Conservation (phyloP, 176 grass and related monocot genomes). For the Aechmea fasciata region DNA sequence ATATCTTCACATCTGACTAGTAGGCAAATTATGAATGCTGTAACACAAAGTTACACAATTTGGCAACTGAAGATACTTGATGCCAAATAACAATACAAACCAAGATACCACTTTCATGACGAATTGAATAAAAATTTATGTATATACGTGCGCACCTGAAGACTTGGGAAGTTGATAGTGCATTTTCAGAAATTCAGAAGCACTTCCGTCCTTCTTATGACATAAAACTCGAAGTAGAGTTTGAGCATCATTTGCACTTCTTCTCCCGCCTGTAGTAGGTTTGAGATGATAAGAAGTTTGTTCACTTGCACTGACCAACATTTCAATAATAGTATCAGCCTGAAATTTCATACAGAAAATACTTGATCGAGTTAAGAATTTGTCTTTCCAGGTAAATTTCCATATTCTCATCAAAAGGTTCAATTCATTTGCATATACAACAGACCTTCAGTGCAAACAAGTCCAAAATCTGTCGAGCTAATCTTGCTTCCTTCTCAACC, state of each 20-base stretch:
- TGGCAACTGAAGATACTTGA: neutral
- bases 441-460: conserved; percentile 68
- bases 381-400: neutral
- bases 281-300: conserved; percentile 43
- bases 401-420: neutral
- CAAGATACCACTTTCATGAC: neutral
- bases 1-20: too few relatives aligned
- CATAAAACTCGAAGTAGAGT: conserved; percentile 86
- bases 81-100: neutral
- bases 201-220: conserved; percentile 79
- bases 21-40: too few relatives aligned
- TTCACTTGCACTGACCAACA: conserved; percentile 74
- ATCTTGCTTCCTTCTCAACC: conserved; percentile 64
- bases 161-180: conserved; percentile 87
- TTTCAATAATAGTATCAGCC: conserved; percentile 60
- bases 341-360: conserved; percentile 33
- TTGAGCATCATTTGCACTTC: conserved; percentile 54
- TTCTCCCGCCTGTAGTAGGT: conserved; percentile 24
- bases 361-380: conserved; percentile 5
- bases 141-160: conserved; percentile 50
- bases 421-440: neutral
- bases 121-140: conserved; percentile 1
- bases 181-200: conserved; percentile 73
- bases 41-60: too few relatives aligned
- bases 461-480: conserved; percentile 61